Evolutionary conservation across 1,139 yeast genomes (phyloP).

Genomic region (Suhomyces maxii): DNA sequence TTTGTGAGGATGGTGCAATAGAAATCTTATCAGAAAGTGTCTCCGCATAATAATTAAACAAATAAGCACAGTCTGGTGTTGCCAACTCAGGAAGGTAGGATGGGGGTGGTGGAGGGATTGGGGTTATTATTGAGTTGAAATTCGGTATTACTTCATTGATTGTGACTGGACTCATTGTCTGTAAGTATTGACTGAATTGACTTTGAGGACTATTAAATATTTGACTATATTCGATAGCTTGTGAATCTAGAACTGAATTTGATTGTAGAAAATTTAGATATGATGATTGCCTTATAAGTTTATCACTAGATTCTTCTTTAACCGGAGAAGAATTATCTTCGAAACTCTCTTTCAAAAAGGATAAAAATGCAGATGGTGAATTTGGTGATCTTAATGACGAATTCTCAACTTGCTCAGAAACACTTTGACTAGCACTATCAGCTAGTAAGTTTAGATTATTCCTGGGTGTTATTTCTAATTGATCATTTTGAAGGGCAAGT

Average conservation of each 20-base stretch:
- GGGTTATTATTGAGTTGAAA: slow-evolving; percentile 21
- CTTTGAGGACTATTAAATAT: slow-evolving; percentile 4
- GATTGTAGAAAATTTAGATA: slow-evolving; percentile 1
- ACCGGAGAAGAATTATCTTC: neutral
- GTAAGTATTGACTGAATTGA: slow-evolving; percentile 1
- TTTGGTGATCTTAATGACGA: neutral
- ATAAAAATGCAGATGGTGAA: slow-evolving; percentile 22
- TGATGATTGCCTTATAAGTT: neutral
- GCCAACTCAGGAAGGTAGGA: slow-evolving; percentile 13
- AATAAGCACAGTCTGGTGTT: slow-evolving; percentile 21
- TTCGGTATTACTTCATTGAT: slow-evolving; percentile 18
- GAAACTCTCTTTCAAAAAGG: slow-evolving; percentile 20
- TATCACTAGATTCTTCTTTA: slow-evolving; percentile 15
- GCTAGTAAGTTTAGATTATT: slow-evolving; percentile 6
- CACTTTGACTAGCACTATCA: slow-evolving; percentile 7
- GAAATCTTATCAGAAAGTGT: slow-evolving; percentile 59
- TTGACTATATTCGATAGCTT: slow-evolving; percentile 2
- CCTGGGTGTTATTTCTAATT: neutral
- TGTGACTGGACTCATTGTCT: slow-evolving; percentile 2
- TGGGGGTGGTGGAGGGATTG: slow-evolving; percentile 19
- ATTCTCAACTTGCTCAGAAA: neutral
- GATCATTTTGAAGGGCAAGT: neutral
- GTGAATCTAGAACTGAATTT: neutral
- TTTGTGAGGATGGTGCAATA: slow-evolving; percentile 57
- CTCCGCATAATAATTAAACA: slow-evolving; percentile 68